Evolutionary conservation across 2,329 filamentous ascomycete species (phyloP).

Genomic region (Colletotrichum sp.): DNA sequence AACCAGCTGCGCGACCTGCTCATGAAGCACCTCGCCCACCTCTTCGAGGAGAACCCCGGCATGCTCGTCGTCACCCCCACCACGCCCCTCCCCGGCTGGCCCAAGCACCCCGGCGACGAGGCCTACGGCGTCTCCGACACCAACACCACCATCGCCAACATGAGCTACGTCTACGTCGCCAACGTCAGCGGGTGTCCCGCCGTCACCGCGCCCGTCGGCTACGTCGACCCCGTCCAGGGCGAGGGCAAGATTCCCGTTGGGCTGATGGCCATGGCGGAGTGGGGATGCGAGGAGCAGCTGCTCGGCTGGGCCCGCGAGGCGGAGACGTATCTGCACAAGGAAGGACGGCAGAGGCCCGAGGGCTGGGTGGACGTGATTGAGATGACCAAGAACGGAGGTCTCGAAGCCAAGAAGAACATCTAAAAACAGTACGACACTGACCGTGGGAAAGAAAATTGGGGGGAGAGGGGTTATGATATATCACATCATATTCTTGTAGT

Average conservation of each 20-base stretch:
- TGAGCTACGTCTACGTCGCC: conserved; percentile 86
- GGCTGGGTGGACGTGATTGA: conserved; percentile 65
- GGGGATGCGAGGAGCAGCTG: conserved; percentile 69
- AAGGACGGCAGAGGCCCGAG: conserved; percentile 54
- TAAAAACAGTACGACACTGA: background rate
- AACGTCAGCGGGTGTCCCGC: conserved; percentile 84
- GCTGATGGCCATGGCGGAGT: conserved; percentile 69
- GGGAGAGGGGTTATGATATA: too few species aligned
- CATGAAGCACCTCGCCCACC: conserved; percentile 77
- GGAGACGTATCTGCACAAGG: conserved; percentile 59
- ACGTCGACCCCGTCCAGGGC: conserved; percentile 61
- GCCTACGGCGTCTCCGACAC: conserved; percentile 78
- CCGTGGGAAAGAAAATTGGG: background rate
- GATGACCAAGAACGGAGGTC: conserved; percentile 28
- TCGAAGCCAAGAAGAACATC: conserved; percentile 17
- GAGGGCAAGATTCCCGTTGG: conserved; percentile 66
- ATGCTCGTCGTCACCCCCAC: conserved; percentile 83
- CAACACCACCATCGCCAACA: conserved; percentile 75
- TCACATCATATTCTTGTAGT: background rate
- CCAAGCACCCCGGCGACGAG: conserved; percentile 61
- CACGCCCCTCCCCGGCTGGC: conserved; percentile 77
- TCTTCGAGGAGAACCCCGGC: conserved; percentile 75
- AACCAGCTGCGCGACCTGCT: conserved; percentile 76
- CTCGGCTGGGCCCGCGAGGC: conserved; percentile 63
- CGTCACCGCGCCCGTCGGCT: conserved; percentile 77